Evolutionary conservation across 305 asterid genomes (phyloP).

Genomic region (Plantago coronopus): DNA sequence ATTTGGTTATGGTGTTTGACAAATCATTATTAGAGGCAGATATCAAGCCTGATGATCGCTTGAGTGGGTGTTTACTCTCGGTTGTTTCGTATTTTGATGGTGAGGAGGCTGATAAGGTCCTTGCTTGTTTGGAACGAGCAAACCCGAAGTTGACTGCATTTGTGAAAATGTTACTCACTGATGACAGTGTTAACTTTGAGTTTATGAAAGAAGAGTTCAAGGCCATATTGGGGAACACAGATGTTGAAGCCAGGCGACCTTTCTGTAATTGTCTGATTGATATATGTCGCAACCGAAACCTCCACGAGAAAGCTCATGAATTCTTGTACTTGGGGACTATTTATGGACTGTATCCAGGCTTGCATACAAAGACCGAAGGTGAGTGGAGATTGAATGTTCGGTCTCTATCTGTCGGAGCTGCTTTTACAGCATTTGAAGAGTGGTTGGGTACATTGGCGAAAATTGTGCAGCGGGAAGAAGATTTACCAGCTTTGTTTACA

Average conservation of each 20-base stretch:
- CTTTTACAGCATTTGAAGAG: constrained; percentile 83
- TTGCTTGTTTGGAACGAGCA: constrained; percentile 55
- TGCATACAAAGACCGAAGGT: constrained; percentile 74
- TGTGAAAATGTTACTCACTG: constrained; percentile 34
- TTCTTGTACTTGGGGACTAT: constrained; percentile 66
- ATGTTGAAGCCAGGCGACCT: constrained; percentile 69
- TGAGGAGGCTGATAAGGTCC: constrained; percentile 58
- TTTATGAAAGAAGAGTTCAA: constrained; percentile 59
- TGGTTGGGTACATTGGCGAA: constrained; percentile 70
- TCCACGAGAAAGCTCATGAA: constrained; percentile 67
- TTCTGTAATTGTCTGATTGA: constrained; percentile 90
- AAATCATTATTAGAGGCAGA: constrained; percentile 46
- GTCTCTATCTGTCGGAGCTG: constrained; percentile 84
- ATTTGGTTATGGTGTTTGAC: constrained; percentile 62
- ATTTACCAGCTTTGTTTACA: constrained; percentile 62
- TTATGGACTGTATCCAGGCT: constrained; percentile 76
- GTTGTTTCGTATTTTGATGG: constrained; percentile 63
- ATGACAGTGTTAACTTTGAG: constrained; percentile 34
- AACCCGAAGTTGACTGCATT: constrained; percentile 49
- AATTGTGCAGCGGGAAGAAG: constrained; percentile 53
- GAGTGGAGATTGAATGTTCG: constrained; percentile 86
- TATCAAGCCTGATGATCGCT: constrained; percentile 77
- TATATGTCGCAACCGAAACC: constrained; percentile 54
- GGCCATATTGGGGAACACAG: constrained; percentile 47
- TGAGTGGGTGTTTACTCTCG: constrained; percentile 82